phyloP scores from a whole-genome alignment of 169 alveolate genomes.

The Cryptosporidium ubiquitum region DNA sequence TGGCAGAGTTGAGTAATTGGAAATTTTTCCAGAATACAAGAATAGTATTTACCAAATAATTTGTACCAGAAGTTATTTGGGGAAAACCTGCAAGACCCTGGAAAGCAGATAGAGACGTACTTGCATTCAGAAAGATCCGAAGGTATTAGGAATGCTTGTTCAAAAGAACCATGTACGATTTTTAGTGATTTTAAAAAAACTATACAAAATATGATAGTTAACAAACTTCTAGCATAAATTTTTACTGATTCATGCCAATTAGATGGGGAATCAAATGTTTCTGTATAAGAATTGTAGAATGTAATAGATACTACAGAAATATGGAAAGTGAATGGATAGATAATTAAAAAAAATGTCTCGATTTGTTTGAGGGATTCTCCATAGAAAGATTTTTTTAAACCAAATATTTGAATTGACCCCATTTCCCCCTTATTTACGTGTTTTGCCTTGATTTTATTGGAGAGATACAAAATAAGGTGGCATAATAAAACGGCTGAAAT shows the following conservation, averaged over 20 bases:
- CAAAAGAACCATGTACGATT: slow-evolving; percentile 17
- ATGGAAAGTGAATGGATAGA: slow-evolving; percentile 36
- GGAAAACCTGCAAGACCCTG: background rate
- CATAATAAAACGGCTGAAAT: background rate
- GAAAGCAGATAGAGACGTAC: slow-evolving; percentile 15
- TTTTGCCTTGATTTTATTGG: background rate
- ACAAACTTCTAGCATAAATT: slow-evolving; percentile 52
- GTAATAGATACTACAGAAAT: background rate
- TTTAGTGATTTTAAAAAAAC: background rate
- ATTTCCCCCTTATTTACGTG: background rate
- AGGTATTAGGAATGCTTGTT: slow-evolving; percentile 29
- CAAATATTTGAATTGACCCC: background rate
- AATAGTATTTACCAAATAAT: background rate
- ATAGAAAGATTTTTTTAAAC: slow-evolving; percentile 36
- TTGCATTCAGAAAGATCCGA: slow-evolving; percentile 28
- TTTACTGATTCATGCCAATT: slow-evolving; percentile 30
- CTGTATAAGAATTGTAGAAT: slow-evolving; percentile 13
- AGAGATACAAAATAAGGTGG: background rate
- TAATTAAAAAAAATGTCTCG: background rate
- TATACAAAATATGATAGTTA: slow-evolving; percentile 13
- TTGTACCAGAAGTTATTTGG: background rate
- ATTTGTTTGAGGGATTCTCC: slow-evolving; percentile 6
- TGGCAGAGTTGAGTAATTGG: background rate
- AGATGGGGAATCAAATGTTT: background rate
- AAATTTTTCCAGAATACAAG: background rate